Base-by-base conservation (phyloP, 345 rosid species). In the Gossypium mustelinum region DNA sequence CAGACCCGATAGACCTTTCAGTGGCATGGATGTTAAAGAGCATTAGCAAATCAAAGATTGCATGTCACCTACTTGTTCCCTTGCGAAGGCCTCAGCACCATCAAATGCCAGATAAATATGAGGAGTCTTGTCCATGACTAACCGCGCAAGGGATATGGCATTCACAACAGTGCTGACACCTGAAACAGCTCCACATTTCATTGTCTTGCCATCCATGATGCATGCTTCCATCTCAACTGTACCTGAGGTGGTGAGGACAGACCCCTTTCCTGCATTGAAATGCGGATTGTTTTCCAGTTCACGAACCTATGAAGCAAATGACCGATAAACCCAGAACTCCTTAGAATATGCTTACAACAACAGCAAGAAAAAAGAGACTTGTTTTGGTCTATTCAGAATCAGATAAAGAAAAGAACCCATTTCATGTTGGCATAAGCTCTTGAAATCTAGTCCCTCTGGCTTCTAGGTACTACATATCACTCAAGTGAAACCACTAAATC, bases 171-270 rank as follows among this genome's bases (percentile, higher is more conserved):
- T 92, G 27, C 88, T 87, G 48, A 94, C 85, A 44, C 98, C 98
- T 27, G 92, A 87, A 78, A 94, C 98, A 11, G 96, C 98, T 76
- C 98, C 98, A 64, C 98, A 92, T 34, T 79, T 82, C 81, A 82
- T 92, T 0, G 98, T 85, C 44, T 86, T 91, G 6, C 98, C 98
- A 64, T 94, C 98, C 98, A 94, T 92, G 41, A 94, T 91, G 51
- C 88, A 84, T 83, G 98, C 98, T 82, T 94, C 98, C 98, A 94
- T 94, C 84, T 94, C 98, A 59, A 94, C 87, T 2, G 98, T 91
- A 74, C 98, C 98, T 11, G 70, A 73, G 4, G 70, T 61, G 51
- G 93, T 94, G 7, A 92, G 77, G n/a, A 92, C 98, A 10, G 98
- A 92, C 14, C 98, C 98, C 84, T 61, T 91, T 16, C 98, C 98